Percentiles rank a stretch among this genome's conserved stretches.
Evolutionary conservation across 129 eudicot genomes (phyloP).

Genomic region (Flaveria linearis): DNA sequence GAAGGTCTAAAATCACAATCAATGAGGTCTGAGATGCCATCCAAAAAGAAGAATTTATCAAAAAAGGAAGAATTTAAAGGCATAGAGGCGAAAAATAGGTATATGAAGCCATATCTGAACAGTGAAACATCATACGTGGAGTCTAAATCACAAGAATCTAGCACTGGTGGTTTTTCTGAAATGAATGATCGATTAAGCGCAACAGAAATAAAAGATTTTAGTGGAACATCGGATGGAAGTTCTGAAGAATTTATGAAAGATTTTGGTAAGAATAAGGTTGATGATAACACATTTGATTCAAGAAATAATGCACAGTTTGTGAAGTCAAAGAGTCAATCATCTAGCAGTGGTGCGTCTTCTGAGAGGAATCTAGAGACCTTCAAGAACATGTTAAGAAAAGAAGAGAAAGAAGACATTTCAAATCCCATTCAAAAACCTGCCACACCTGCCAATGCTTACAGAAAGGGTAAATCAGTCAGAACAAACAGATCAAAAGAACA

Average conservation of each 20-base stretch:
- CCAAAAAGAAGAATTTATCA: slow-evolving; percentile 29
- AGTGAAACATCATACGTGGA: slow-evolving; percentile 31
- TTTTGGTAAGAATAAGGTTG: slow-evolving; percentile 23
- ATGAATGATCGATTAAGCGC: slow-evolving; percentile 23
- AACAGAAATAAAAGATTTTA: slow-evolving; percentile 20
- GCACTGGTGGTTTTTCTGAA: slow-evolving; percentile 39
- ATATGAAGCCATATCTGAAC: slow-evolving; percentile 17
- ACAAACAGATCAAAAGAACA: slow-evolving; percentile 56
- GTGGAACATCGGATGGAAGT: slow-evolving; percentile 8
- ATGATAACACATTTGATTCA: neutral
- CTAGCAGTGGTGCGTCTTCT: slow-evolving; percentile 25
- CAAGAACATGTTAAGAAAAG: slow-evolving; percentile 24
- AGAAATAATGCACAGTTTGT: neutral
- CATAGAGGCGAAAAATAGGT: slow-evolving; percentile 18
- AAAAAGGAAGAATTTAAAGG: slow-evolving; percentile 37
- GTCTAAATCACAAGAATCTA: slow-evolving; percentile 30
- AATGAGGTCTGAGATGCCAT: slow-evolving; percentile 26
- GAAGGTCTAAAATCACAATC: slow-evolving; percentile 34
- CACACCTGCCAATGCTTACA: slow-evolving; percentile 38
- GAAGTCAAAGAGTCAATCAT: slow-evolving; percentile 31
- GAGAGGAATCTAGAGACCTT: slow-evolving; percentile 23
- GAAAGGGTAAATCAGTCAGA: slow-evolving; percentile 82
- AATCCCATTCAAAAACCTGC: slow-evolving; percentile 40
- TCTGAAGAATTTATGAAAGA: slow-evolving; percentile 25
- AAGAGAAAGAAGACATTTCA: slow-evolving; percentile 31